Conservation (phyloP, 2,329 filamentous ascomycete species). For the Ceratocystis papillata region DNA sequence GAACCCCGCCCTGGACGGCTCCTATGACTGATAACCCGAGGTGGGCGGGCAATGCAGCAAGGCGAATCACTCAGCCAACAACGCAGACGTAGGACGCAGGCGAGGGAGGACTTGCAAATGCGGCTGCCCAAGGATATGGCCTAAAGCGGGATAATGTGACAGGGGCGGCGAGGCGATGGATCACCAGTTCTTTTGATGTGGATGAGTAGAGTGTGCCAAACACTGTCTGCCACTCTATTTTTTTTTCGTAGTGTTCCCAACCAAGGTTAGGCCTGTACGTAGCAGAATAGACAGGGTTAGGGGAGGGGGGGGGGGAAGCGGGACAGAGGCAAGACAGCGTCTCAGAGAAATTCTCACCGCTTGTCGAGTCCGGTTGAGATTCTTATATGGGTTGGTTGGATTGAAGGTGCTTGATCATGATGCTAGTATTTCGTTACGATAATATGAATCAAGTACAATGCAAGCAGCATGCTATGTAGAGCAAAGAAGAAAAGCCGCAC, state of each 20-base stretch:
- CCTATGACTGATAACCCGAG: background rate
- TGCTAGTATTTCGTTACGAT: no score
- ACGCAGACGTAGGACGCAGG: background rate
- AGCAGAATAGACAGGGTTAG: background rate
- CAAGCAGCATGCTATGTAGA: no score
- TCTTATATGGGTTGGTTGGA: no score
- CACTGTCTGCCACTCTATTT: conserved; percentile 10
- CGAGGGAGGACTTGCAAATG: background rate
- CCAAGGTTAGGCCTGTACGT: conserved; percentile 4
- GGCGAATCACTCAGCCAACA: background rate
- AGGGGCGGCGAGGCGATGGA: background rate
- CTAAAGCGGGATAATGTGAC: background rate
- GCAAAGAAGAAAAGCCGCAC: no score
- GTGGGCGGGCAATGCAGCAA: background rate
- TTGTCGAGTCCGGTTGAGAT: conserved; percentile 1
- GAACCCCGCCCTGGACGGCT: no score
- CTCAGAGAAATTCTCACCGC: conserved; percentile 12
- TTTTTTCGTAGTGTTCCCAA: background rate
- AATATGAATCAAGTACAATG: no score
- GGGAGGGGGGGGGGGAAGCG: background rate
- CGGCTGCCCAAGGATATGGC: background rate
- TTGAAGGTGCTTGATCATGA: no score
- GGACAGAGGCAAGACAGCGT: background rate
- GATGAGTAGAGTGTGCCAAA: background rate
- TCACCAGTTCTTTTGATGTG: background rate